phyloP scores from a whole-genome alignment of 495 filamentous ascomycete species.

The Neurospora intermedia region DNA sequence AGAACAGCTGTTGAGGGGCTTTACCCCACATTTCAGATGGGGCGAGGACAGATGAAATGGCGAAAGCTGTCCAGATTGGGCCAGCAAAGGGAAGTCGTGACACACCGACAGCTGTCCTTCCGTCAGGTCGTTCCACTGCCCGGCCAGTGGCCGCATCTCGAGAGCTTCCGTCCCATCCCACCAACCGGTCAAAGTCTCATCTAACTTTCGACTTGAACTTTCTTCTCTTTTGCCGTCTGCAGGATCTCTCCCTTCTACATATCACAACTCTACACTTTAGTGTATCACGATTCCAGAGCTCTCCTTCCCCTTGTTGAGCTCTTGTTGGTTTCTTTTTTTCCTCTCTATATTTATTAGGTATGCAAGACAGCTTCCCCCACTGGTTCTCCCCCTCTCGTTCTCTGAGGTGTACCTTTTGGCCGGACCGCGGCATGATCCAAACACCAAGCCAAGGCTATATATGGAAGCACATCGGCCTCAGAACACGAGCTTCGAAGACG shows the following conservation, averaged over 20 bases:
- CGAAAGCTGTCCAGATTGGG: background rate
- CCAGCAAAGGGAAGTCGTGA: background rate
- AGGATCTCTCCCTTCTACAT: background rate
- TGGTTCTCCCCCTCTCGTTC: background rate
- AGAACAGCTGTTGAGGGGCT: background rate
- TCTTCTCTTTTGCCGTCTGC: background rate
- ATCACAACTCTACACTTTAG: background rate
- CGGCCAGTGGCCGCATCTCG: background rate
- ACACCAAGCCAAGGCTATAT: background rate
- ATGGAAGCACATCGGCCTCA: background rate
- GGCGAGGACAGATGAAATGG: background rate
- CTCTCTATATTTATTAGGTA: background rate
- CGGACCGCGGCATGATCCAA: background rate
- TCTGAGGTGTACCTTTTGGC: background rate
- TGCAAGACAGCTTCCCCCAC: background rate
- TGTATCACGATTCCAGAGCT: background rate
- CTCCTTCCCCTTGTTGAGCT: background rate
- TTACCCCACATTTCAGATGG: background rate
- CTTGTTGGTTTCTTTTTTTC: background rate
- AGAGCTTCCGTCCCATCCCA: background rate
- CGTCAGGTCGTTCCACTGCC: background rate
- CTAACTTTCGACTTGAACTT: background rate
- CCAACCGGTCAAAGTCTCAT: background rate
- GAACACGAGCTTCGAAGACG: background rate
- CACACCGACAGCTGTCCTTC: background rate